Percentiles rank a stretch among this genome's conserved stretches.
These are phyloP conservation scores for Fusarium xyrophilum DNA, from an alignment of 2,329 filamentous ascomycete species.

Conservation along the genomic window DNA sequence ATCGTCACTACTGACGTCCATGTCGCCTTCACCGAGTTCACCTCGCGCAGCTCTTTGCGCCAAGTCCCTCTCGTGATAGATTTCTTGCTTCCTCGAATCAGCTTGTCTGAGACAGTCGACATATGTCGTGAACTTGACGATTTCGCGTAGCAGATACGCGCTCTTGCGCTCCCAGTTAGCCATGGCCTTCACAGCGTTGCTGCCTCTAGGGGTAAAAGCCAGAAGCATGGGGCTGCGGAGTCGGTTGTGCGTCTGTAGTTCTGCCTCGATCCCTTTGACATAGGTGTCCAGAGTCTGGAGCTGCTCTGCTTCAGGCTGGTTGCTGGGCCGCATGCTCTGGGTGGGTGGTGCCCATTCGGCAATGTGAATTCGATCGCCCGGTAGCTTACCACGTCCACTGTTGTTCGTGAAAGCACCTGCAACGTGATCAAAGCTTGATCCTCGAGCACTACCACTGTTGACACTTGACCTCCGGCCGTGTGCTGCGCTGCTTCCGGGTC, in stretches of 20 bases:
- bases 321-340: conserved; percentile 87
- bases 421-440: conserved; percentile 68
- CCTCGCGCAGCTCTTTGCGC: conserved; percentile 58
- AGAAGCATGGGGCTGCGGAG: conserved; percentile 85
- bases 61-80: conserved; percentile 68
- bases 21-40: conserved; percentile 52
- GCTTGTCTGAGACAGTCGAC: conserved; percentile 83
- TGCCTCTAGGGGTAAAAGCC: conserved; percentile 84
- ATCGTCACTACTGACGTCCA: conserved; percentile 45
- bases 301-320: conserved; percentile 80
- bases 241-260: conserved; percentile 86
- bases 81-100: conserved; percentile 70
- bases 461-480: conserved; percentile 53
- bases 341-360: conserved; percentile 89
- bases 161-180: conserved; percentile 97
- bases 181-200: conserved; percentile 85
- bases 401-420: conserved; percentile 60
- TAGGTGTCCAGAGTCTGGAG: conserved; percentile 77
- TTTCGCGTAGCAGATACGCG: conserved; percentile 87
- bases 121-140: conserved; percentile 96
- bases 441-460: conserved; percentile 60
- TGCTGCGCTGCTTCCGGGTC: conserved; percentile 60
- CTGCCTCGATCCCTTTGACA: conserved; percentile 83
- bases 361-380: conserved; percentile 84
- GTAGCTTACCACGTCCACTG: conserved; percentile 65